Base-by-base conservation (phyloP, 2,329 filamentous ascomycete genomes). In the Diaporthe sp. region DNA sequence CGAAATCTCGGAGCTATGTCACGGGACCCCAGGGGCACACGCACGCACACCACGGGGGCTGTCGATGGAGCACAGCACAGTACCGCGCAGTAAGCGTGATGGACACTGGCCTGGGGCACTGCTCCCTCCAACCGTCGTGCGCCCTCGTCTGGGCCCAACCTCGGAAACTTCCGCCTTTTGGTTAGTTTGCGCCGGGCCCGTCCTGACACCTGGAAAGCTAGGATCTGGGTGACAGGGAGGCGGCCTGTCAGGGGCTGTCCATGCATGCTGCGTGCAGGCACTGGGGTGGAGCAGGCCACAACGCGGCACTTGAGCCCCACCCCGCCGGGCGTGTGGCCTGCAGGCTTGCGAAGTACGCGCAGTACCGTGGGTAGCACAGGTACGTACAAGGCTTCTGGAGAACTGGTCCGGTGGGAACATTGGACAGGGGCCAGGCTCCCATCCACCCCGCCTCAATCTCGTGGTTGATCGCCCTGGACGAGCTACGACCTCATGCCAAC, bases 261-360 rank as follows among this genome's bases (percentile, higher is more conserved):
- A 59, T 53, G 67, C 49, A 42, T 46, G 49, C 34, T 31, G 39
- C 37, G 42, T 58, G 49, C 65, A 69, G 65, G 49, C 49, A 39
- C 61, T 69, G 31, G 22, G 49, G 34, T 69, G 65, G 49, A 55
- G 65, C 34, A 69, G 65, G 65, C 65, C 46, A 28, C 65, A 69
- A 42, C 49, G 65, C 65, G 65, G 65, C 65, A 69, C 65, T 69
- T 69, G 65, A 55, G 49, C 65, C 65, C 65, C 65, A 69, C 65
- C 19, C 15, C 17, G 10, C 34, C 46, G n/a, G 65, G 65, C 65
- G 4, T 55, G 49, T 25, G 49, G 65, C 49, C 46, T 53, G n/a
- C 10, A 28, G 65, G 65, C 49, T 13, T 69, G 65, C 15, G 62
- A 51, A 53, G 31, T 53, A 37, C 31, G 31, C 22, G 12, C 31